These are phyloP conservation scores for Microascus cirrosus DNA, from an alignment of 2,329 filamentous ascomycete species.

Conservation along the genomic window DNA sequence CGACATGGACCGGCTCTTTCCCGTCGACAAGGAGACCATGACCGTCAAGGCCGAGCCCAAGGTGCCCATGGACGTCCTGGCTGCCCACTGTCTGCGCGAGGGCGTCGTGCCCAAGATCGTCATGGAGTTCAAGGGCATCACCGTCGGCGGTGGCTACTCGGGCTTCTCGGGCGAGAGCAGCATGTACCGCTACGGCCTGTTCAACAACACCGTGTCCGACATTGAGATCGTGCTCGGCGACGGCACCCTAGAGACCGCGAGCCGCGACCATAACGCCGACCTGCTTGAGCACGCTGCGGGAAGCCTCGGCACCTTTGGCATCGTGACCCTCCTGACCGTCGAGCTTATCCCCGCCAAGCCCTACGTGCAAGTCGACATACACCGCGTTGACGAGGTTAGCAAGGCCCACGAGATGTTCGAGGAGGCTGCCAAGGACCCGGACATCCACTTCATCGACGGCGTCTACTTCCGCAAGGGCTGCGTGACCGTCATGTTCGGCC, in stretches of 20 bases:
- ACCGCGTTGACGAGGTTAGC: conserved; percentile 17
- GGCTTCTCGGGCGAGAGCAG: conserved; percentile 59
- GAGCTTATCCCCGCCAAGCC: conserved; percentile 42
- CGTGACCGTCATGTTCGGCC: conserved; percentile 39
- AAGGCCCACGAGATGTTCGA: conserved; percentile 19
- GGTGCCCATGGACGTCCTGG: conserved; percentile 55
- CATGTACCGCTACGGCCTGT: conserved; percentile 55
- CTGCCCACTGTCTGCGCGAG: conserved; percentile 41
- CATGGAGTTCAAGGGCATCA: conserved; percentile 65
- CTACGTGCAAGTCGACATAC: conserved; percentile 46
- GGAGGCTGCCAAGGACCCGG: conserved; percentile 11
- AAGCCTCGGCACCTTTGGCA: conserved; percentile 53
- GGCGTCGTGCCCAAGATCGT: conserved; percentile 53
- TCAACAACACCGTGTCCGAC: conserved; percentile 48
- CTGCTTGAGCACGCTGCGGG: conserved; percentile 55
- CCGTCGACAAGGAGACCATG: conserved; percentile 38
- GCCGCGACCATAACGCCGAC: conserved; percentile 41
- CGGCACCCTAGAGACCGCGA: conserved; percentile 44
- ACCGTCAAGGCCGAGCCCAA: conserved; percentile 58
- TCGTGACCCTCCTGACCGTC: conserved; percentile 53
- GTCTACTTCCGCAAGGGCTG: conserved; percentile 35
- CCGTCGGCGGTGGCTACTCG: conserved; percentile 55
- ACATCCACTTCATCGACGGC: conserved; percentile 25
- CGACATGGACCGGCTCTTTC: conserved; percentile 48
- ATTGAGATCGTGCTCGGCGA: conserved; percentile 58